Conservation (phyloP, 2,329 filamentous ascomycete species). For the Fusarium verrucosum region DNA sequence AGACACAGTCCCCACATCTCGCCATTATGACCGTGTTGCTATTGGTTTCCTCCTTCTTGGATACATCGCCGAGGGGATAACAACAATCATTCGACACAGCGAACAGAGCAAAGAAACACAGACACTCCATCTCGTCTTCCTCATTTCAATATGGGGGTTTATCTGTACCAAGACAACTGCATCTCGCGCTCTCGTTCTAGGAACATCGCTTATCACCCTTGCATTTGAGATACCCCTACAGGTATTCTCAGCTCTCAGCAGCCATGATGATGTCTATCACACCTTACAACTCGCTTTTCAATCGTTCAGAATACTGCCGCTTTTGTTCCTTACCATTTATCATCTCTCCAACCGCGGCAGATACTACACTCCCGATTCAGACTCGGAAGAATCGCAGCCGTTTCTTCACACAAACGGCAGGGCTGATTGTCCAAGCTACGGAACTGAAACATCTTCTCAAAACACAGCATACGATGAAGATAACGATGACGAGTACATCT, state of each 20-base stretch:
- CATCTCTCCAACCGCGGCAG: neutral
- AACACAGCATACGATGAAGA: neutral
- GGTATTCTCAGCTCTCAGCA: neutral
- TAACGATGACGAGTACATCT: neutral
- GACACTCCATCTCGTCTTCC: slow-evolving; percentile 1
- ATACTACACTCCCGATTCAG: neutral
- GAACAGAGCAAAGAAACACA: neutral
- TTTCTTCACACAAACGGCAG: slow-evolving; percentile 7
- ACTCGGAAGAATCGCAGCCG: slow-evolving; percentile 21
- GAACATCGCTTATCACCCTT: slow-evolving; percentile 2
- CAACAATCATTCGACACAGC: neutral
- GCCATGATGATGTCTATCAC: neutral
- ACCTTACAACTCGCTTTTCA: slow-evolving; percentile 3
- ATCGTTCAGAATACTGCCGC: neutral
- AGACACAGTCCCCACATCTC: neutral
- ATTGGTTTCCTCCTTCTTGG: slow-evolving; percentile 1
- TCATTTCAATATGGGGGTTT: neutral
- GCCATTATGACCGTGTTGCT: neutral
- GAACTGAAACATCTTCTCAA: slow-evolving; percentile 5
- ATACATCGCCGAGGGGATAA: slow-evolving; percentile 2
- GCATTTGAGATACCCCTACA: slow-evolving; percentile 26
- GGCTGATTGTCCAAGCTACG: slow-evolving; percentile 11
- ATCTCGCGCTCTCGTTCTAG: neutral
- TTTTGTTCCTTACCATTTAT: slow-evolving; percentile 2
- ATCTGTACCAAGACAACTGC: neutral